Conservation (phyloP, 768 basidiomycete genomes). For the Termitomyces sp. region DNA sequence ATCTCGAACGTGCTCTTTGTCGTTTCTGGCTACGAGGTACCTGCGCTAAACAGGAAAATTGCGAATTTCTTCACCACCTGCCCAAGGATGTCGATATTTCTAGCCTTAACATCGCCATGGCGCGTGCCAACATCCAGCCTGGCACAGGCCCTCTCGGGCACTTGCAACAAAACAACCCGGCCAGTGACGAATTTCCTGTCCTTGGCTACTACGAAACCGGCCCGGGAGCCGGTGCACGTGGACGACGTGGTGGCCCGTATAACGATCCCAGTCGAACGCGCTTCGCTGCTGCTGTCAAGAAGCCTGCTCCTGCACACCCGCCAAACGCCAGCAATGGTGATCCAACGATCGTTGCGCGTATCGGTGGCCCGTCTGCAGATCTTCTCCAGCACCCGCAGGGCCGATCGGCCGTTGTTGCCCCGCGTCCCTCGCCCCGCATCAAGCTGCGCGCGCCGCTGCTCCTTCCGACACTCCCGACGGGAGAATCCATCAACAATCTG, state of each 20-base stretch:
- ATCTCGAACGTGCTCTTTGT: constrained; percentile 89
- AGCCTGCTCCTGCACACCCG: constrained; percentile 24
- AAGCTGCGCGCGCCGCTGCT: constrained; percentile 78
- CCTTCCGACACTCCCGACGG: constrained; percentile 85
- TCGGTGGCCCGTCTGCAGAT: constrained; percentile 51
- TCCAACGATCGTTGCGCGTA: constrained; percentile 40
- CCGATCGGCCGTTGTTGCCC: constrained; percentile 67
- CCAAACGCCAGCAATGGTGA: constrained; percentile 25
- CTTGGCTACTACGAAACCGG: constrained; percentile 41
- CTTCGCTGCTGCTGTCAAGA: constrained; percentile 90
- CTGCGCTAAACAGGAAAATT: constrained; percentile 93
- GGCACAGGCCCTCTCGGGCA: constrained; percentile 40
- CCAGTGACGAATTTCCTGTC: constrained; percentile 69
- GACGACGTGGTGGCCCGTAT: constrained; percentile 37
- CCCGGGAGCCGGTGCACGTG: constrained; percentile 24
- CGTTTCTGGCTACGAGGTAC: constrained; percentile 98
- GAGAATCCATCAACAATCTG: constrained; percentile 67
- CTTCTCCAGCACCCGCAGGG: constrained; percentile 41
- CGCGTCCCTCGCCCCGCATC: constrained; percentile 77
- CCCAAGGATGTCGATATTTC: constrained; percentile 82
- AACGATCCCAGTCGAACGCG: constrained; percentile 85
- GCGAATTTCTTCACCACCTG: constrained; percentile 93
- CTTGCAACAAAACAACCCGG: constrained; percentile 19
- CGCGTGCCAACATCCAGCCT: constrained; percentile 55
- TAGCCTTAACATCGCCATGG: constrained; percentile 60